Base-by-base conservation (phyloP, 805 yeast species). In the Tetrapisispora phaffii region DNA sequence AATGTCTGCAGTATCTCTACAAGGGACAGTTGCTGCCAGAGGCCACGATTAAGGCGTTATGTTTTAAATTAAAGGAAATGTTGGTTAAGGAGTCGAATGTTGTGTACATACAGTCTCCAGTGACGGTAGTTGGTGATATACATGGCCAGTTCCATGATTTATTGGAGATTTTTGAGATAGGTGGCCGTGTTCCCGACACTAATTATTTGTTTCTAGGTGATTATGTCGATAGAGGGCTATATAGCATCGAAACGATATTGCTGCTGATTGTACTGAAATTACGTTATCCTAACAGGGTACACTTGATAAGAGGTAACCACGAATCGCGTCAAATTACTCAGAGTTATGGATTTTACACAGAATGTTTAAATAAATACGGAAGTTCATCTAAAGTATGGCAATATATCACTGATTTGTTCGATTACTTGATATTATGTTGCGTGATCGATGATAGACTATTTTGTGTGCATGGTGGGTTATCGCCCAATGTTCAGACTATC, bases 141-240 rank as follows among this genome's bases (percentile, higher is more conserved):
- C 98, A 93, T 57, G 98, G 97, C 8, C 98, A 93, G 65, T 93
- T 85, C 59, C 94, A 89, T 61, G 98, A 93, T 62, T 69, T 93
- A 44, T 65, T 93, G 26, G 98, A 93, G 62, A 87, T 93, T 29
- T 93, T 93, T 66, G 79, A 82, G 48, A 93, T 90, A 33, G 97
- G 97, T 0, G 98, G 97, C 0, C 76, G 77, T 42, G 84, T 95
- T 3, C 97, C 98, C 0, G 83, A 83, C 57, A 93, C 97, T 2
- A 93, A 90, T 65, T 93, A 93, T 62, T 65, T 93, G 35, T 93
- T 93, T 59, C 64, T 93, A 17, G 98, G 97, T 2, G 98, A 93
- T 63, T 93, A 93, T 55, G 98, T 93, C 19, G 98, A 93, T 63
- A 70, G 98, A 44, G 98, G 98, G 0, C 78, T 86, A 63, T 94